Evolutionary conservation across 2,329 filamentous ascomycete species (phyloP), one percentile per base, ranked within the genome.

Genomic region (Dactylonectria estremocensis): DNA sequence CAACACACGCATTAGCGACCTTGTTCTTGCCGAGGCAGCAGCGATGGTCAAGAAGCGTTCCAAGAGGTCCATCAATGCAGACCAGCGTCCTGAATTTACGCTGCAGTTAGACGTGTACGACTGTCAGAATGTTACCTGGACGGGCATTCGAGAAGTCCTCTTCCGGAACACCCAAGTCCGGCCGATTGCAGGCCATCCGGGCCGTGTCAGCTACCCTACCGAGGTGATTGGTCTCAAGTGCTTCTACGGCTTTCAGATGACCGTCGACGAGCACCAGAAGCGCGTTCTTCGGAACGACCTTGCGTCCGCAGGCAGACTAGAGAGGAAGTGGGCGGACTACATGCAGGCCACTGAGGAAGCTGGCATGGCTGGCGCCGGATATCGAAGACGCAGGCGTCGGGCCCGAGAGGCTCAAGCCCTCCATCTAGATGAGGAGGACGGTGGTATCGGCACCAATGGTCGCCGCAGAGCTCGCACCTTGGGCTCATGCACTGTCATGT

Each of bases 181-280:
- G 33, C 88, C 87, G 16, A 85, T 86, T 3, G 68, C 79, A 22
- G 80, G 79, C 10, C 78, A 81, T 22, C 77, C 81, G 14, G 77
- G 75, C 35, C 76, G 74, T 54, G 73, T 86, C 10, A 87, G 87
- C 0, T 95, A 91, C 74, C 93, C 94, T 0, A 89, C 90, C 1
- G 92, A 97, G 77, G 89, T 97, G 64, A 94, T 98, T 67, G 86
- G 90, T 6, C 87, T 98, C 49, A 98, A 97, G 80, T 97, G 95
- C 81, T 98, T 95, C 83, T 97, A 97, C 79, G 94, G 93, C 48
- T 98, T 94, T 89, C 95, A 98, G 82, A 93, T 94, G 83, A 98
- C 95, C 0, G 95, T 98, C 5, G 93, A 98, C 72, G 95, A 98
- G 79, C 95, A 98, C 80, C 95, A 91, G 60, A 95, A 95, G 82